Base-by-base conservation (phyloP, 768 basidiomycete genomes). In the Lactifluus echinatus region DNA sequence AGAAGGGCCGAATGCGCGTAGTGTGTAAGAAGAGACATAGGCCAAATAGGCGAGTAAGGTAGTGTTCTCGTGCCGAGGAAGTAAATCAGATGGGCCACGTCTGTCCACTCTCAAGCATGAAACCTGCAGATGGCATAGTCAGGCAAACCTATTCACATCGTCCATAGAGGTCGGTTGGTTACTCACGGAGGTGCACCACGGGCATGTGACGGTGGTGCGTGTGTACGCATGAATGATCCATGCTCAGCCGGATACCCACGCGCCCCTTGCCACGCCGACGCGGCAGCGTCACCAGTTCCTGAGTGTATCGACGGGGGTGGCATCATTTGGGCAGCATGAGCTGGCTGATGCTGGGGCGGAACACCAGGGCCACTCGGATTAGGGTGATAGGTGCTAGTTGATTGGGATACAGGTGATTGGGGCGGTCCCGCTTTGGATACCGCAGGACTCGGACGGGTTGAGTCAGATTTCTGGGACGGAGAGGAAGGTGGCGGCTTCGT, bases 191-290 rank as follows among this genome's bases (percentile, higher is more conserved):
- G 57, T 36, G 51, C 57, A 1, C 57, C 57, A n/a, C 57, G 57
- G 15, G 57, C 19, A 37, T 58, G 57, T 28, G 57, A 58, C 33
- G 45, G 57, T 19, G 52, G 51, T 23, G 57, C 52, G 17, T 58
- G 57, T 43, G 57, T 19, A 49, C 57, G 57, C 46, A 58, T 53
- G 26, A 58, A 58, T 36, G 57, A 53, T 26, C 52, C 57, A 58
- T 57, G 56, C 37, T 58, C 52, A 14, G 57, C 2, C 19, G 57
- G 31, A 36, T 58, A 58, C 31, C 57, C 57, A 47, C 57, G 57
- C 24, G 57, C 8, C 2, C 46, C 39, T 17, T 53, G 52, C 57
- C 57, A 58, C 28, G 52, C 17, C 4, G 52, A 33, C 11, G 51
- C 51, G 4, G 33, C 17, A 28, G 46, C 37, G 28, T 62, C 58